A percentile compares a stretch with the other conserved stretches of the same genome.
These are phyloP conservation scores for Cordyceps cicadae DNA, from an alignment of 2,329 filamentous ascomycete genomes.

Conservation along the genomic window DNA sequence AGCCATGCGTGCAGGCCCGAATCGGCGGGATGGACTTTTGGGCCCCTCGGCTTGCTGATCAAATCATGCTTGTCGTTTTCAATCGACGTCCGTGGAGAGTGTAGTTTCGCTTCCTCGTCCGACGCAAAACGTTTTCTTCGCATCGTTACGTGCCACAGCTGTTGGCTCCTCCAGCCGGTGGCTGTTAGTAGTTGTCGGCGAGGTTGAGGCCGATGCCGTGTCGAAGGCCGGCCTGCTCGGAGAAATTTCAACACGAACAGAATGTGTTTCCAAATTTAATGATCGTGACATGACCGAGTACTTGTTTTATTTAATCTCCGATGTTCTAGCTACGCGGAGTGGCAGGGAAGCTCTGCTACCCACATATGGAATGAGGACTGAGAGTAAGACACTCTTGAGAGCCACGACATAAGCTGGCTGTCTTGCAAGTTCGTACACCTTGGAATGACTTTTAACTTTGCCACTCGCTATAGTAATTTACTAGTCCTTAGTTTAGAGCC, in stretches of 20 bases:
- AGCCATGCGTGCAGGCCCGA: constrained; percentile 29
- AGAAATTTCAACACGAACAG: background rate
- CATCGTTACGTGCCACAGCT: background rate
- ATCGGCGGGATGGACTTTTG: background rate
- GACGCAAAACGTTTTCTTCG: background rate
- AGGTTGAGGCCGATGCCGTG: background rate
- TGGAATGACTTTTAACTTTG: background rate
- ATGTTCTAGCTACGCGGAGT: background rate
- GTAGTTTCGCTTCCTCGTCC: background rate
- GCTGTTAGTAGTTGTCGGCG: background rate
- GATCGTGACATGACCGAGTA: background rate
- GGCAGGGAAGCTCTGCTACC: background rate
- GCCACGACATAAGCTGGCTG: background rate
- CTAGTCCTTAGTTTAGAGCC: no score
- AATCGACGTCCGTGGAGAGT: background rate
- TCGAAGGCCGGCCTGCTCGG: background rate
- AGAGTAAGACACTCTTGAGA: background rate
- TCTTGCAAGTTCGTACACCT: background rate
- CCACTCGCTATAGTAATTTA: background rate
- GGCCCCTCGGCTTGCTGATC: background rate
- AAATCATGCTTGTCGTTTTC: background rate
- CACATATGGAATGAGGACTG: background rate
- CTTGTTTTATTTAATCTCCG: background rate
- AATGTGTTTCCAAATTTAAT: background rate
- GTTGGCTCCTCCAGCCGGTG: no score